Evolutionary conservation across 805 yeast genomes (phyloP).

Genomic region (Millerago galiae): DNA sequence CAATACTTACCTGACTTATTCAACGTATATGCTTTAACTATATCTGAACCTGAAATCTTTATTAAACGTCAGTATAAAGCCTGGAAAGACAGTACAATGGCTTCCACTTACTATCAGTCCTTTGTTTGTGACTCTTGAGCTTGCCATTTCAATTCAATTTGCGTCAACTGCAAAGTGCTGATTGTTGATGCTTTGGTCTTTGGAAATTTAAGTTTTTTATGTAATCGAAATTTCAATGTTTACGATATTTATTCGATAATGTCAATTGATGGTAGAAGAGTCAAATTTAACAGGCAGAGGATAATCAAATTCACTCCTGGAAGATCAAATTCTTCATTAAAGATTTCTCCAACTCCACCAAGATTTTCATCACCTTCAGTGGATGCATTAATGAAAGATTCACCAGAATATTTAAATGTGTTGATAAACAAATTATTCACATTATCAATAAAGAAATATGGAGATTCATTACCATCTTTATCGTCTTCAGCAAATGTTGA

Average conservation of each 20-base stretch:
- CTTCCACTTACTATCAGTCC: too few species aligned
- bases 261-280: slow-evolving; percentile 3
- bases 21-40: slow-evolving; percentile 2
- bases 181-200: neutral
- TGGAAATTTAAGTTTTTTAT: neutral
- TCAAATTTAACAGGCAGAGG: slow-evolving; percentile 2
- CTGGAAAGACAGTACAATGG: too few species aligned
- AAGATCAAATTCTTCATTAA: neutral
- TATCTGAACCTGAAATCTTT: slow-evolving; percentile 5
- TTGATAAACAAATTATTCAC: slow-evolving; percentile 16
- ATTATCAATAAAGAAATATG: slow-evolving; percentile 6
- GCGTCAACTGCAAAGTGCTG: neutral
- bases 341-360: neutral
- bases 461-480: slow-evolving; percentile 30
- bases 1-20: slow-evolving; percentile 7
- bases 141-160: neutral
- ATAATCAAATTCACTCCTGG: slow-evolving; percentile 1
- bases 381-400: slow-evolving; percentile 12
- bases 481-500: slow-evolving; percentile 36
- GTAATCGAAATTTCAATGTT: neutral
- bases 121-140: slow-evolving; percentile 1
- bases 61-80: neutral
- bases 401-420: slow-evolving; percentile 21
- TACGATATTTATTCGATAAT: neutral
- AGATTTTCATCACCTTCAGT: neutral